Evolutionary conservation across 78 protist genomes (phyloP), one percentile per base, ranked within the genome.

Genomic region (Dictyostelium firmibasis): DNA sequence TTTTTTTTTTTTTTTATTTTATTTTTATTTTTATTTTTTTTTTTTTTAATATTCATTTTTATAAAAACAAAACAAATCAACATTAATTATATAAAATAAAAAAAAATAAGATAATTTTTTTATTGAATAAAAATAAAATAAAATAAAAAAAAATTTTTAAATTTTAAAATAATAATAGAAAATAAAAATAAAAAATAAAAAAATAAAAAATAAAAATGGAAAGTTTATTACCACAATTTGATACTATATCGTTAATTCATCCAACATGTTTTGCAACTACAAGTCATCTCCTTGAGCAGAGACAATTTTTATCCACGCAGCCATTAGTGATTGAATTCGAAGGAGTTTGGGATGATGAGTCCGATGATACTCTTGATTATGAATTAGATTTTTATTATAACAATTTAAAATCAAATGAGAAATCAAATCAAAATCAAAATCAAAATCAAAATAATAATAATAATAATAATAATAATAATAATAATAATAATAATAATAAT

Each of bases 161-260:
- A 41, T 9, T 9, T 2, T 9, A 47, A 6, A 47, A 11, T 11
- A 47, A 8, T 47, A 60, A 60, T 4, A 23, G 5, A 8, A 60
- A 23, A 20, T 23, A 60, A 5, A 23, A 60, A 60, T 3, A 60
- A 23, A 20, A 16, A 57, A 57, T 8, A 23, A 60, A 60, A 23
- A 60, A 20, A 60, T 8, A 33, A 35, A 29, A 11, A 8, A 72
- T 0, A 75, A 75, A 13, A 75, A 88, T 88, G 93, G 93, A 88
- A 31, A 64, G 35, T 18, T 31, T 88, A 31, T 44, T 88, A 29
- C 67, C 93, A 77, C 86, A 88, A 83, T 69, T 88, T 1, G 86
- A 88, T 20, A 33, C 85, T 1, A n/a, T 88, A n/a, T 27, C 29
- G 13, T 79, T 88, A 23, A 79, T 88, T 33, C 86, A 88, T 79